A percentile compares a stretch with the other conserved stretches of the same genome.
These are phyloP conservation scores for Aspergillus affinis DNA, from an alignment of 495 filamentous ascomycete species.

Conservation along the genomic window DNA sequence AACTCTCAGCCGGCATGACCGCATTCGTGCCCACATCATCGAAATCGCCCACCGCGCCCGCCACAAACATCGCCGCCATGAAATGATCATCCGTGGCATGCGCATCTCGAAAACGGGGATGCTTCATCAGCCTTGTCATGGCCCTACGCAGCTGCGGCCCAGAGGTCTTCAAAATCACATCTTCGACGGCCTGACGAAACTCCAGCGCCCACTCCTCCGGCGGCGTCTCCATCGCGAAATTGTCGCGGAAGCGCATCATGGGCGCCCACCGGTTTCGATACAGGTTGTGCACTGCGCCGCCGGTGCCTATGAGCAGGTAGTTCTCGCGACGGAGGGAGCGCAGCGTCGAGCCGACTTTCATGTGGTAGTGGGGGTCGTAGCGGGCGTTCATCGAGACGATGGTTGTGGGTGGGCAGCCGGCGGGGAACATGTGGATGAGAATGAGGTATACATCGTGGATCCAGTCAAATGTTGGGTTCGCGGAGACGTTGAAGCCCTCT, in stretches of 20 bases:
- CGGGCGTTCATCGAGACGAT: constrained; percentile 57
- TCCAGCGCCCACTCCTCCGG: constrained; percentile 57
- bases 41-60: constrained; percentile 49
- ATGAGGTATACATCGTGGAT: constrained; percentile 66
- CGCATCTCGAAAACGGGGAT: constrained; percentile 58
- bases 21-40: constrained; percentile 46
- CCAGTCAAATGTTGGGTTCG: constrained; percentile 57
- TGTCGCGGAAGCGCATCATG: constrained; percentile 59
- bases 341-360: constrained; percentile 52
- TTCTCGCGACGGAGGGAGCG: constrained; percentile 48
- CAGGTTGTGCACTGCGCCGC: constrained; percentile 63
- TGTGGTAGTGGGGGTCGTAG: constrained; percentile 62
- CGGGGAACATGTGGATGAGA: constrained; percentile 63
- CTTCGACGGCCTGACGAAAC: constrained; percentile 60
- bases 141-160: constrained; percentile 48
- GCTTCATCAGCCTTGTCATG: constrained; percentile 59
- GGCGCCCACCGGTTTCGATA: constrained; percentile 61
- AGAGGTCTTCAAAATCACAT: constrained; percentile 49
- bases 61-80: constrained; percentile 58
- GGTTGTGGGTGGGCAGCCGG: constrained; percentile 55
- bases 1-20: constrained; percentile 54
- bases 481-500: constrained; percentile 49
- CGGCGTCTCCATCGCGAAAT: constrained; percentile 56
- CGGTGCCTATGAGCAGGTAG: constrained; percentile 59
- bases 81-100: constrained; percentile 67